phyloP scores from a whole-genome alignment of 75 land plant genomes.

The Picea glauca region DNA sequence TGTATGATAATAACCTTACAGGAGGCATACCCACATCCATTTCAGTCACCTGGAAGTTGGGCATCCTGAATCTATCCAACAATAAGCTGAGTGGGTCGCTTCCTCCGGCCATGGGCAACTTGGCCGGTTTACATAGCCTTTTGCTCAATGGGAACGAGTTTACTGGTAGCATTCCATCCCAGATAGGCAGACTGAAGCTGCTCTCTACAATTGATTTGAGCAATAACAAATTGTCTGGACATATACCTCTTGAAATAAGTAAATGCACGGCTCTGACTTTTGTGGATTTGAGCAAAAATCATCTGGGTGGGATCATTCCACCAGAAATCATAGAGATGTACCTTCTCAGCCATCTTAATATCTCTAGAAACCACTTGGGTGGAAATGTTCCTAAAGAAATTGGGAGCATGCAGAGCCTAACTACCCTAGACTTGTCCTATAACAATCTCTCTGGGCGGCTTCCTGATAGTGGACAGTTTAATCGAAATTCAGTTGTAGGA shows the following conservation, averaged over 20 bases:
- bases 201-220: constrained; percentile 27
- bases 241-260: constrained; percentile 46
- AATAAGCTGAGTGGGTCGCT: constrained; percentile 11
- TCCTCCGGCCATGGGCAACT: constrained; percentile 22
- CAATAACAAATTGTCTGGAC: constrained; percentile 7
- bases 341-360: constrained; percentile 50
- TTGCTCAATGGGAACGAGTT: constrained; percentile 31
- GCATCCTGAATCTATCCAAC: constrained; percentile 55
- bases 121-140: constrained; percentile 22
- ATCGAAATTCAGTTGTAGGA: constrained; percentile 24
- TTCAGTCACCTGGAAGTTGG: constrained; percentile 28
- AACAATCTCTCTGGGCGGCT: constrained; percentile 43
- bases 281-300: constrained; percentile 55
- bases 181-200: constrained; percentile 23
- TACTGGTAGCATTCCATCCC: constrained; percentile 24
- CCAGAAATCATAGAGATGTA: constrained; percentile 29
- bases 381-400: constrained; percentile 50
- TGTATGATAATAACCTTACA: constrained; percentile 47
- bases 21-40: constrained; percentile 40
- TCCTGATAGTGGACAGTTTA: constrained; percentile 28
- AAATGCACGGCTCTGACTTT: constrained; percentile 35
- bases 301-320: constrained; percentile 58
- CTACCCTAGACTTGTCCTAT: constrained; percentile 42
- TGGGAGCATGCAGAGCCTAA: constrained; percentile 27
- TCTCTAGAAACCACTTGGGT: constrained; percentile 43